phyloP scores from a whole-genome alignment of 345 rosid genomes.

The Gossypium australe region DNA sequence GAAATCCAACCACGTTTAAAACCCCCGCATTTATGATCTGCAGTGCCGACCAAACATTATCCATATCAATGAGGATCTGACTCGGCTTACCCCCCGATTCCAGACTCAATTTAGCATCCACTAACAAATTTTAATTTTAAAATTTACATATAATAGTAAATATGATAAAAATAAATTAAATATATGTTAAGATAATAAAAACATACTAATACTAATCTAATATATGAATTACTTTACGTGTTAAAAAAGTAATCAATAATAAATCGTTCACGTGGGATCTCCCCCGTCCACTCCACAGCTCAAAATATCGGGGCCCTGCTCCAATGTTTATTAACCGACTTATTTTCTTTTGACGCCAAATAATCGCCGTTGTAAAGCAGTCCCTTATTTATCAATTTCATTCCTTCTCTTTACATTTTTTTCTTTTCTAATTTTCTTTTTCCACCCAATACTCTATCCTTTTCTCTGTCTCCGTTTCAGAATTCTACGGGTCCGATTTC shows the following conservation, averaged over 20 bases:
- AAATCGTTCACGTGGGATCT: constrained; percentile 17
- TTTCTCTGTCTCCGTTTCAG: neutral
- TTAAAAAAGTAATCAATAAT: neutral
- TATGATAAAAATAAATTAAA: too few species aligned
- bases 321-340: constrained; percentile 15
- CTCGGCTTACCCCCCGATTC: neutral
- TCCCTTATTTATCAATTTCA: constrained; percentile 19
- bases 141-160: too few species aligned
- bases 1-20: neutral
- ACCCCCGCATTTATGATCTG: neutral
- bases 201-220: too few species aligned
- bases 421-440: neutral
- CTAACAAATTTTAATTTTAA: too few species aligned
- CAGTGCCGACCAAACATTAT: neutral
- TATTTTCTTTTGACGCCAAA: constrained; percentile 27
- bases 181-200: too few species aligned
- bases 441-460: neutral
- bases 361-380: constrained; percentile 26
- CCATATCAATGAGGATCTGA: neutral
- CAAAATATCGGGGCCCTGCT: neutral
- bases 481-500: neutral
- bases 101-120: neutral
- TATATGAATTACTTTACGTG: neutral
- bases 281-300: neutral
- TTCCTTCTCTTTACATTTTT: neutral